Conservation (phyloP, 768 basidiomycete genomes). For the Kwoniella sp. region DNA sequence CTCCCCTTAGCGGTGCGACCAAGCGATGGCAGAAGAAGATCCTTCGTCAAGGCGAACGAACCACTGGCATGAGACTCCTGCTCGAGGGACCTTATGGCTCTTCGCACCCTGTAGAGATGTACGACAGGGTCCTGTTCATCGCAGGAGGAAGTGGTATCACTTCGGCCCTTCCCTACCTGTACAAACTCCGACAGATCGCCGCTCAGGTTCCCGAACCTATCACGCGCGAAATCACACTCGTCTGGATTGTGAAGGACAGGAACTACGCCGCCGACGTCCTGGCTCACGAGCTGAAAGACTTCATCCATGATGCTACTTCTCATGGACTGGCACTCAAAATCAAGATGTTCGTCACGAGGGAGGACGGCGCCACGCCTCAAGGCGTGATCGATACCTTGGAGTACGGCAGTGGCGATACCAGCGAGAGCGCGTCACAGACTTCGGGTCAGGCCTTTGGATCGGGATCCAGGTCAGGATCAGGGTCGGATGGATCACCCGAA, state of each 20-base stretch:
- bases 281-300: slow-evolving; percentile 19
- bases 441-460: not conserved
- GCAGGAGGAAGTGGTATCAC: slow-evolving; percentile 33
- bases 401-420: not conserved
- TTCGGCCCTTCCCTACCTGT: slow-evolving; percentile 29
- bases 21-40: slow-evolving; percentile 21
- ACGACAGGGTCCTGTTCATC: slow-evolving; percentile 29
- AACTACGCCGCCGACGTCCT: slow-evolving; percentile 27
- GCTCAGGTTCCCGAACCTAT: not conserved
- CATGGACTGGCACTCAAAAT: slow-evolving; percentile 3
- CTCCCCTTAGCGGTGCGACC: slow-evolving; percentile 25
- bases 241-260: slow-evolving; percentile 27
- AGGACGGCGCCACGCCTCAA: not conserved
- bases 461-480: not conserved
- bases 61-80: slow-evolving; percentile 12
- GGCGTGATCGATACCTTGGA: not conserved
- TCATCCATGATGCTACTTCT: slow-evolving; percentile 1
- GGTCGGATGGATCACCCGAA: not conserved
- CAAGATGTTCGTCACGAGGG: slow-evolving; percentile 14
- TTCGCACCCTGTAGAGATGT: slow-evolving; percentile 19
- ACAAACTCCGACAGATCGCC: not conserved
- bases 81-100: slow-evolving; percentile 42
- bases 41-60: not conserved
- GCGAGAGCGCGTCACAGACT: not conserved
- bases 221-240: slow-evolving; percentile 10